phyloP scores from a whole-genome alignment of 306 rosid species.

The Sesbania bispinosa region DNA sequence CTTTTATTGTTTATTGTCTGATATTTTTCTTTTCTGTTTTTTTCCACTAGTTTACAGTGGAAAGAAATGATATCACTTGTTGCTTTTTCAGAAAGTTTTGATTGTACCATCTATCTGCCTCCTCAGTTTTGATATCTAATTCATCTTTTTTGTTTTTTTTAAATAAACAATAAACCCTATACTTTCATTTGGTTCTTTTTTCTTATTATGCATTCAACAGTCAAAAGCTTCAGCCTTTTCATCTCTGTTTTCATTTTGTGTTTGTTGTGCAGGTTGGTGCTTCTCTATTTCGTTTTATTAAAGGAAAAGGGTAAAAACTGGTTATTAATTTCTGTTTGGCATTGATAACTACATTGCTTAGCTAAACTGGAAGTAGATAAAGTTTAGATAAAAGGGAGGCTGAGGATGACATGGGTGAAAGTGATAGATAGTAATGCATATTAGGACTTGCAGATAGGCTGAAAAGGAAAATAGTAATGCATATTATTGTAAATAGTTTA shows the following conservation, averaged over 20 bases:
- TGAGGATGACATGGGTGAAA: not conserved
- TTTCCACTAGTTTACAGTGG: not conserved
- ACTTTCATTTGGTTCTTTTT: slow-evolving; percentile 15
- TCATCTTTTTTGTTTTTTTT: not conserved
- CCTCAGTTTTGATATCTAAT: not conserved
- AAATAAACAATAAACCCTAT: not conserved
- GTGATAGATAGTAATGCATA: not conserved
- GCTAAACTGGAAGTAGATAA: slow-evolving; percentile 6
- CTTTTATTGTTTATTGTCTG: not conserved
- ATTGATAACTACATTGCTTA: slow-evolving; percentile 5
- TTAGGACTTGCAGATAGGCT: not conserved
- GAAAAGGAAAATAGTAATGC: not conserved
- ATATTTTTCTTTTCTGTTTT: not conserved
- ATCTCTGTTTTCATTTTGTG: slow-evolving; percentile 13
- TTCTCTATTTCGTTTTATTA: slow-evolving; percentile 70
- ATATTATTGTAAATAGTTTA: slow-evolving; percentile 11
- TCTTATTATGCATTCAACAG: not conserved
- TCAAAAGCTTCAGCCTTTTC: not conserved
- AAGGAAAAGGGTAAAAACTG: slow-evolving; percentile 70
- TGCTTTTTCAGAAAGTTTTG: not conserved
- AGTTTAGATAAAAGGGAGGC: not conserved
- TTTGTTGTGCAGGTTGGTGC: slow-evolving; percentile 79
- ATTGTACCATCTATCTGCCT: not conserved
- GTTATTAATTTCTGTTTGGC: slow-evolving; percentile 14
- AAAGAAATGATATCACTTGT: slow-evolving; percentile 14